A percentile compares a stretch with the other conserved stretches of the same genome.
Conservation (phyloP, 495 filamentous ascomycete genomes). For the Tuber calosporum region DNA sequence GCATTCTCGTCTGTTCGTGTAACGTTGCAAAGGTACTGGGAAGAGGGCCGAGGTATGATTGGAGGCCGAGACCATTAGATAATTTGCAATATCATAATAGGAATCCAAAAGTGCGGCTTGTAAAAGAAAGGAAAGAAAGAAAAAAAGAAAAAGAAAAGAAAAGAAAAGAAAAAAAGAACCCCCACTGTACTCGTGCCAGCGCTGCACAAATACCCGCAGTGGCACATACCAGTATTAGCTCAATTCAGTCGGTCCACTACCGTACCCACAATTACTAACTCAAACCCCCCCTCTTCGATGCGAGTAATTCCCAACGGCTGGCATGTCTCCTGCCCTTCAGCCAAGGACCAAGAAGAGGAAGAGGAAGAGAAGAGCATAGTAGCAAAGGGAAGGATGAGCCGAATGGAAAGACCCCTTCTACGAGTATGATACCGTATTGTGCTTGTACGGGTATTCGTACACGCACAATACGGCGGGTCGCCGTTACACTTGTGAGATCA, state of each 20-base stretch:
- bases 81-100: not conserved
- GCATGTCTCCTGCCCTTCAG: not conserved
- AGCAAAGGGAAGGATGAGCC: constrained; percentile 8
- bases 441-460: too few relatives aligned
- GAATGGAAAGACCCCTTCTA: not conserved
- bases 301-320: not conserved
- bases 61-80: too few relatives aligned
- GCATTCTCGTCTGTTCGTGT: constrained; percentile 19
- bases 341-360: not conserved
- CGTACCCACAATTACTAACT: not conserved
- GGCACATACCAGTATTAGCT: not conserved
- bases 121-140: not conserved
- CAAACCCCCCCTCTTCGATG: not conserved
- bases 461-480: too few relatives aligned
- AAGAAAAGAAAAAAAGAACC: not conserved
- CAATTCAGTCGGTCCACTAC: not conserved
- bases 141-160: not conserved
- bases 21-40: constrained; percentile 26
- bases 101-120: not conserved
- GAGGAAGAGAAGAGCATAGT: not conserved
- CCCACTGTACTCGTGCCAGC: too few relatives aligned
- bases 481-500: not conserved
- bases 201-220: not conserved
- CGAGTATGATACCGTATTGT: not conserved
- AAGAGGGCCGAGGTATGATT: not conserved